Evolutionary conservation across 129 eudicot species (phyloP), one percentile per base, ranked within the genome.

Genomic region (Dittrichia graveolens): DNA sequence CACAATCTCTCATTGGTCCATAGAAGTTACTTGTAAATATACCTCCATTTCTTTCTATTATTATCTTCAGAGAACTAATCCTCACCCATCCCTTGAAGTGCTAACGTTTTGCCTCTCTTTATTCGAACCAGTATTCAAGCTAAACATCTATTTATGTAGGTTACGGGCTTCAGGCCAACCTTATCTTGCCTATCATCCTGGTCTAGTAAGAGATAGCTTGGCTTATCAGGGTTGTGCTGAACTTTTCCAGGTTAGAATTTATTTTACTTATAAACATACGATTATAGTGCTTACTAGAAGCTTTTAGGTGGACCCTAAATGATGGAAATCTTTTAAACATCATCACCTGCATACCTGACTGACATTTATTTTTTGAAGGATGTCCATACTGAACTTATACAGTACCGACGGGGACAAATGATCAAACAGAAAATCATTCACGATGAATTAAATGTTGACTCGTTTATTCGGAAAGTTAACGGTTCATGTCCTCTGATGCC

Each of bases 211-310:
- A 74, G 96, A 94, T 52, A 66, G 88, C 48, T 73, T 94, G 81
- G 99, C 99, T 68, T 87, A 81, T 59, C 91, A 94, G 83, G 99
- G 99, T 34, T 94, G 99, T 86, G 97, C 96, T 47, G 99, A 94
- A 84, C 85, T 94, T 78, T 94, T 94, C 79, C 99, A 94, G 96
- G 98, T 92, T 69, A 14, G 19, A 46, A 31, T 52, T 52, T 61
- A 3, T 43, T 72, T 74, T 16, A 48, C 54, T 44, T 6, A 44
- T 9, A 38, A 34, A 4, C 61, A 39, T 62, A 50, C 61, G 54
- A 16, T 13, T 46, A 10, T 53, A 67, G 34, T 75, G 69, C 44
- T 49, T 24, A 11, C 39, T 61, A 40, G 24, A 58, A 46, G 14
- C 59, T 13, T 61, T 14, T 53, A 44, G 58, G 40, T 74, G 31